Base-by-base conservation (phyloP, 148 eudicot genomes). In the Amaranthus hypochondriacus region DNA sequence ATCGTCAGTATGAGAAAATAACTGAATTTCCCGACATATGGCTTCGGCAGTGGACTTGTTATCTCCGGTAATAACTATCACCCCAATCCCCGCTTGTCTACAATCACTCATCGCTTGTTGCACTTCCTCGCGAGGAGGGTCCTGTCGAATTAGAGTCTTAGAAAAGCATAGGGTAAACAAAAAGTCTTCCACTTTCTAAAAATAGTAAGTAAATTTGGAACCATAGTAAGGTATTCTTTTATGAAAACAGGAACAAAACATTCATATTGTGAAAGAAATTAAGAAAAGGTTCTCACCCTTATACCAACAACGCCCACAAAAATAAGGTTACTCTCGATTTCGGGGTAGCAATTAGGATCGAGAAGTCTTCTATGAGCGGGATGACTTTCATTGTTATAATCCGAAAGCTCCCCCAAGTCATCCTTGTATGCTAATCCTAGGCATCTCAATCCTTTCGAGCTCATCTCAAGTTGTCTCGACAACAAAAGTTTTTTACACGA, bases 41-140 rank as follows among this genome's bases (percentile, higher is more conserved):
- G 98, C 90, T 79, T 93, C 98, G 4, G 96, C 98, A 15, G 98
- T 93, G 57, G 87, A 83, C 82, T 90, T 89, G 58, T 90, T 88
- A 66, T 93, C 98, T 39, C 98, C 98, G 4, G 98, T 93, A 74
- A 90, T 93, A 56, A 93, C 94, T 66, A 93, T 93, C 15, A 93
- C 96, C 66, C 80, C 81, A 50, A 93, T 89, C 48, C 98, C 98
- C 64, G 98, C 98, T 78, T 71, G 88, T 81, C 75, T 86, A 74
- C 98, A 93, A 50, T 93, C 93, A 55, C 77, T 76, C n/a, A 93
- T 89, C 62, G 98, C 98, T 70, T 79, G 80, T 66, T 79, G 76
- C 71, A 93, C 96, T 83, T 89, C 98, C 65, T 84, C 89, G 2
- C 98, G 90, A 56, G 98, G 98, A 28, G 98, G 96, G 56, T 93